A percentile compares a stretch with the other conserved stretches of the same genome.
Evolutionary conservation across 768 basidiomycete species (phyloP).

Genomic region (Fistulinella prunicolor): DNA sequence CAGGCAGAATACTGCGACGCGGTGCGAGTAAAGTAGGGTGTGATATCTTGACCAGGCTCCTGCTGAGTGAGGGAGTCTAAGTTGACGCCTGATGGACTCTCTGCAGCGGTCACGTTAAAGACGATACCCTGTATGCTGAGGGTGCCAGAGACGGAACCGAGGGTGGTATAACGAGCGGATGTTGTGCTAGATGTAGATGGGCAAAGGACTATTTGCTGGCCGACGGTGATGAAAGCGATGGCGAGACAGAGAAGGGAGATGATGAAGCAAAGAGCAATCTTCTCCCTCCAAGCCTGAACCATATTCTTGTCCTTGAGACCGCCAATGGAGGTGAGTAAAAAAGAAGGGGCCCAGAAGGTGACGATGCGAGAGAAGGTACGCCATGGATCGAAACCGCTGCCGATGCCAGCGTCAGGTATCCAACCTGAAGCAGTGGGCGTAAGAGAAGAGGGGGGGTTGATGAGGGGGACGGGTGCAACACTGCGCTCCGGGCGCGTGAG

Average conservation of each 20-base stretch:
- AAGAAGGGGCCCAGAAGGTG: conserved; percentile 89
- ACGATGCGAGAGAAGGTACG: conserved; percentile 71
- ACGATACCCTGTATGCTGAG: conserved; percentile 76
- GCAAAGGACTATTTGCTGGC: conserved; percentile 90
- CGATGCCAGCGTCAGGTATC: conserved; percentile 31
- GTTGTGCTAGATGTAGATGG: conserved; percentile 51
- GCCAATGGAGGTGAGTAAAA: conserved; percentile 68
- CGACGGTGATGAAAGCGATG: conserved; percentile 92
- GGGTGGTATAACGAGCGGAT: conserved; percentile 43
- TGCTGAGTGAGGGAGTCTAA: conserved; percentile 54
- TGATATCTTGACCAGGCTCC: conserved; percentile 82
- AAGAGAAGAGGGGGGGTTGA: conserved; percentile 68
- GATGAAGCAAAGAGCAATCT: conserved; percentile 89
- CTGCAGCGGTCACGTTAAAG: conserved; percentile 65
- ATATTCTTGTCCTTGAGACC: conserved; percentile 77
- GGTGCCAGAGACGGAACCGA: conserved; percentile 58
- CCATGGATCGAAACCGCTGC: conserved; percentile 59
- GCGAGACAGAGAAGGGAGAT: conserved; percentile 71
- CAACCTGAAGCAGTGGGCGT: conserved; percentile 38
- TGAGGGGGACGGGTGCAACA: conserved; percentile 91
- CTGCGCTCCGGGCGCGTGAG: conserved; percentile 94
- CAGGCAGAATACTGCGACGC: conserved; percentile 67
- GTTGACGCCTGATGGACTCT: conserved; percentile 47
- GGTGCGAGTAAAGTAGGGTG: conserved; percentile 75
- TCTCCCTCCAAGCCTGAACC: conserved; percentile 96